Evolutionary conservation across 768 basidiomycete genomes (phyloP), one percentile per base, ranked within the genome.

Genomic region (Tremella fuciformis): DNA sequence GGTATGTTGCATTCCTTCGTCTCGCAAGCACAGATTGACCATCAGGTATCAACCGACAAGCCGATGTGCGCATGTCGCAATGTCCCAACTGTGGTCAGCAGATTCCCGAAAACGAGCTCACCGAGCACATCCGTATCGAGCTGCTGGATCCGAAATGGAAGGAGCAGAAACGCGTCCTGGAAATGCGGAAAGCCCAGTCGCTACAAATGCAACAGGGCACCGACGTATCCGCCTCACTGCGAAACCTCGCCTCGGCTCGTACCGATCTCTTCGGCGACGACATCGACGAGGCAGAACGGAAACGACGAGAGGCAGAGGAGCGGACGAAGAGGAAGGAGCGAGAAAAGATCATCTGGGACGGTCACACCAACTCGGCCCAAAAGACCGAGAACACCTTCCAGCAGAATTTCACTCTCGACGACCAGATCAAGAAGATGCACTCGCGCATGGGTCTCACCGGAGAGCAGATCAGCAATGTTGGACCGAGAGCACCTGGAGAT

Each of bases 51-150:
- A 69, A 75, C 55, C 52, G 67, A 57, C 86, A 85, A 78, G 82
- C 83, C 64, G 81, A 79, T 50, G 80, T 84, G 39, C 82, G 85
- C 38, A 86, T 88, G 79, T 88, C 91, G 3, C 91, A 88, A 25
- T 98, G 92, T 80, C 83, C 87, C 16, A 88, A 97, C 67, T 96
- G 93, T 79, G 87, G 88, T n/a, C 93, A 98, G 76, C 88, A 91
- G 77, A 89, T 99, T 38, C 87, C 96, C 24, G 87, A 93, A 69
- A 89, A 96, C 78, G 94, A 98, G 75, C 80, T 98, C 46, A 85
- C 94, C 66, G 93, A 98, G 75, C 96, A 98, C 77, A 92, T 97
- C 85, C 89, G 96, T 67, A 98, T 98, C 73, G 96, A 99, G 75
- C 78, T 97, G 61, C 83, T 99, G 66, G 96, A 99, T 78, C 96